Percentiles rank a stretch among this genome's conserved stretches.
Evolutionary conservation across 345 rosid genomes (phyloP).

Genomic region (Camelina neglecta): DNA sequence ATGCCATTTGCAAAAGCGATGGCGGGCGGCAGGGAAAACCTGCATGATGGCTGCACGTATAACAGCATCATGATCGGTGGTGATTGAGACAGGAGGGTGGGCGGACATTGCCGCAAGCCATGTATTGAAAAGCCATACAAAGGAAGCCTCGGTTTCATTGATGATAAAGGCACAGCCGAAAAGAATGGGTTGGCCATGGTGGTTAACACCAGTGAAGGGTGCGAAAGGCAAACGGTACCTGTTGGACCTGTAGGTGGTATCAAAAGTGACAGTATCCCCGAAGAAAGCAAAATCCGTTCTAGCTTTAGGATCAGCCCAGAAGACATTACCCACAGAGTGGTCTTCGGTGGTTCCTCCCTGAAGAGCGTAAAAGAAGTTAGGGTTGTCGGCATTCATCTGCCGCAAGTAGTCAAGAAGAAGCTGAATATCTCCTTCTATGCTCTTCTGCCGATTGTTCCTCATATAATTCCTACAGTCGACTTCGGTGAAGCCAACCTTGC

Average conservation of each 20-base stretch:
- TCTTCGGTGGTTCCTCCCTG: constrained; percentile 47
- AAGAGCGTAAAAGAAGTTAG: constrained; percentile 49
- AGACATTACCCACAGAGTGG: constrained; percentile 49
- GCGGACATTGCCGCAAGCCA: constrained; percentile 65
- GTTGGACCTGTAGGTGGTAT: constrained; percentile 57
- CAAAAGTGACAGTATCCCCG: constrained; percentile 57
- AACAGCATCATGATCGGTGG: constrained; percentile 61
- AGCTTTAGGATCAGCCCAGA: constrained; percentile 59
- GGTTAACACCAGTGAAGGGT: constrained; percentile 59
- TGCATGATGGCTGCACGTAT: constrained; percentile 59
- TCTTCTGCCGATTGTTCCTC: constrained; percentile 59
- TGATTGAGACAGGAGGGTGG: constrained; percentile 61
- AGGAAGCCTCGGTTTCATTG: constrained; percentile 62
- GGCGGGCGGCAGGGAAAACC: constrained; percentile 65
- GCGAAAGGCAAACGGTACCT: constrained; percentile 58
- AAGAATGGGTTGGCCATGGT: constrained; percentile 69
- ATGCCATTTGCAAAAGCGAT: constrained; percentile 65
- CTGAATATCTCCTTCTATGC: constrained; percentile 57
- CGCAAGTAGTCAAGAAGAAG: constrained; percentile 59
- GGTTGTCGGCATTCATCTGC: constrained; percentile 53
- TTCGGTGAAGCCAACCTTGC: constrained; percentile 64
- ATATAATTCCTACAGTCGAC: constrained; percentile 66
- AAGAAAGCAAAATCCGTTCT: constrained; percentile 45
- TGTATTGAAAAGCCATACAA: constrained; percentile 65
- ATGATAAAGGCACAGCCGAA: constrained; percentile 67